Evolutionary conservation across 768 basidiomycete species (phyloP).

Genomic region (Lactarius pseudohatsudake): DNA sequence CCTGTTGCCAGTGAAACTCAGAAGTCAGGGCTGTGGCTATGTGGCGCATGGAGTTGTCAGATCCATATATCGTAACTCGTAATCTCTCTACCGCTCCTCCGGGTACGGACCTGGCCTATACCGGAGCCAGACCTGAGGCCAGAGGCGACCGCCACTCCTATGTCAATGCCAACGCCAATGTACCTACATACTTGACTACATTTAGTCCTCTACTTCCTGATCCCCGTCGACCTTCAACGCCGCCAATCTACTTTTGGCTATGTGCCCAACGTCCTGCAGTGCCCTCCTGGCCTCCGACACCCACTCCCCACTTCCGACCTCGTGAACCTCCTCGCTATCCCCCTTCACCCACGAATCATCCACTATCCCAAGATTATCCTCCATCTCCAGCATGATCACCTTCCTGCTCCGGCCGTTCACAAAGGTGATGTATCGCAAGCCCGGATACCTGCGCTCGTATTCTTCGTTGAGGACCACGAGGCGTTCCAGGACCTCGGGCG

Average conservation of each 20-base stretch:
- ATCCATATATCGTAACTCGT: background rate
- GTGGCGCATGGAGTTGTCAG: background rate
- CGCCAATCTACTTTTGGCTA: conserved; percentile 68
- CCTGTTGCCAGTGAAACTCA: background rate
- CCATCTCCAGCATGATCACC: conserved; percentile 77
- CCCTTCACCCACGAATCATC: conserved; percentile 45
- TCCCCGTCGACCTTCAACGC: conserved; percentile 43
- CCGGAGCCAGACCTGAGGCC: conserved; percentile 1
- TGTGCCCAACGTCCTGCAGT: conserved; percentile 66
- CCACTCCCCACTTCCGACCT: conserved; percentile 53
- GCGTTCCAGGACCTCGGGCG: conserved; percentile 70
- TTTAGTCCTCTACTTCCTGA: conserved; percentile 25
- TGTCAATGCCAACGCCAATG: background rate
- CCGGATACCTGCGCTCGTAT: conserved; percentile 73
- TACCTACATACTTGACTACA: background rate
- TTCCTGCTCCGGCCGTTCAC: conserved; percentile 80
- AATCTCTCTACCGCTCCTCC: background rate
- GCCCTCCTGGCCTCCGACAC: conserved; percentile 67
- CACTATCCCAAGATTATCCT: conserved; percentile 56
- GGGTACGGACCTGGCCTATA: conserved; percentile 7
- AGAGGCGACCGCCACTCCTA: background rate
- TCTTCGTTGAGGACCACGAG: conserved; percentile 72
- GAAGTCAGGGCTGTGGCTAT: background rate
- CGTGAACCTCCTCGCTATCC: conserved; percentile 40
- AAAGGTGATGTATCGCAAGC: conserved; percentile 87